phyloP scores from a whole-genome alignment of 2,329 filamentous ascomycete genomes.

The Arthrobotrys musiformis region DNA sequence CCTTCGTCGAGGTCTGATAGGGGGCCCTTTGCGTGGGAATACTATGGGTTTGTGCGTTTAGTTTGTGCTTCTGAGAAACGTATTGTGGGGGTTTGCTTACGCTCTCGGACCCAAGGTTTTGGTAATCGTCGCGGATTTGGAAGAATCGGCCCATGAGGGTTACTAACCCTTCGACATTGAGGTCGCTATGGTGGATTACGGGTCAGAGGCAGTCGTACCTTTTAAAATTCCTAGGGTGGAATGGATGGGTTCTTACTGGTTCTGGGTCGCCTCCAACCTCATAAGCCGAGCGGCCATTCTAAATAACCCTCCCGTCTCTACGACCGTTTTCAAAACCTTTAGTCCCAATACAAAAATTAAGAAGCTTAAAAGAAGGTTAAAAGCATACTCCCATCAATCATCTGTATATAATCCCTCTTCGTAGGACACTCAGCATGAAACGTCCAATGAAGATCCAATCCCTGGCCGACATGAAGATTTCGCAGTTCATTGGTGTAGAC shows the following conservation, averaged over 20 bases:
- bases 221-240: background rate
- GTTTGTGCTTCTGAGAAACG: background rate
- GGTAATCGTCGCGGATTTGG: conserved; percentile 40
- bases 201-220: background rate
- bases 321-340: background rate
- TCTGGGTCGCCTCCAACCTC: conserved; percentile 12
- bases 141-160: conserved; percentile 29
- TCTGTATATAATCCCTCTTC: conserved; percentile 24
- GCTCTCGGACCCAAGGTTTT: background rate
- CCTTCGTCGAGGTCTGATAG: conserved; percentile 38
- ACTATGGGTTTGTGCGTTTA: background rate
- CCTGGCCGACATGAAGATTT: conserved; percentile 33
- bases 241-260: background rate
- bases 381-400: conserved; percentile 34
- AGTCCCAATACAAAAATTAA: background rate
- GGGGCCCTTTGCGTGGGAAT: conserved; percentile 8
- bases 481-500: conserved; percentile 19
- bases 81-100: background rate
- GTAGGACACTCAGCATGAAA: conserved; percentile 10
- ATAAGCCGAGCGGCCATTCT: conserved; percentile 28
- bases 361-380: background rate
- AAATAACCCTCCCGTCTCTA: conserved; percentile 36
- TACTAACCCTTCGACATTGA: conserved; percentile 20
- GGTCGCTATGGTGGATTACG: background rate
- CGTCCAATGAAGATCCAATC: conserved; percentile 29